A percentile compares a stretch with the other conserved stretches of the same genome.
Conservation (phyloP, 2,329 filamentous ascomycete species). For the Apiospora arundinis region DNA sequence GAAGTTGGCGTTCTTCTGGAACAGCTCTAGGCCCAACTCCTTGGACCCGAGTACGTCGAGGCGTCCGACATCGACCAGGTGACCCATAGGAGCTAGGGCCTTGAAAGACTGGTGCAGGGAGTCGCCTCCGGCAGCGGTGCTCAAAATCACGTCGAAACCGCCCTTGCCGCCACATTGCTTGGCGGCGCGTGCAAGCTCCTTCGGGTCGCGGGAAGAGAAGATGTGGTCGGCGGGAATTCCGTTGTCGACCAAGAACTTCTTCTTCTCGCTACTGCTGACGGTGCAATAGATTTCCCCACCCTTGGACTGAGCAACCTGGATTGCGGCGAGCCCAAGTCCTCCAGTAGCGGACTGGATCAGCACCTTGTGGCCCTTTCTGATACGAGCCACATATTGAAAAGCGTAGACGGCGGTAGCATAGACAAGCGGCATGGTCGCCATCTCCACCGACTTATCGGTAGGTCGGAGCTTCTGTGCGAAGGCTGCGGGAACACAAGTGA, state of each 20-base stretch:
- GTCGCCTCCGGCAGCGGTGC: constrained; percentile 43
- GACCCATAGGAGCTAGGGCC: constrained; percentile 23
- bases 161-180: constrained; percentile 41
- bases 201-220: constrained; percentile 44
- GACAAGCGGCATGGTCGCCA: constrained; percentile 35
- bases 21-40: constrained; percentile 27
- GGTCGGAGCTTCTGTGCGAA: constrained; percentile 32
- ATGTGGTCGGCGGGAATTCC: constrained; percentile 47
- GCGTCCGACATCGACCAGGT: constrained; percentile 27
- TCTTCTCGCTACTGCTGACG: constrained; percentile 44
- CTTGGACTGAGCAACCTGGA: constrained; percentile 46
- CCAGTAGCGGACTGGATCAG: constrained; percentile 47
- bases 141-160: constrained; percentile 53
- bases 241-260: constrained; percentile 38
- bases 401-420: constrained; percentile 38
- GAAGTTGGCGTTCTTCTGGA: constrained; percentile 29
- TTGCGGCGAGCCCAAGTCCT: constrained; percentile 49
- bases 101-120: constrained; percentile 25
- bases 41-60: constrained; percentile 26
- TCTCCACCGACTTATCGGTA: constrained; percentile 26
- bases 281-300: constrained; percentile 52
- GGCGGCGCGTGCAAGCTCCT: constrained; percentile 38
- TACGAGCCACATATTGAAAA: constrained; percentile 32
- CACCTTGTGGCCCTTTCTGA: constrained; percentile 29
- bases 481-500: constrained; percentile 31